Conservation (phyloP, 2,329 filamentous ascomycete genomes). For the Pseudopyricularia cyperi region DNA sequence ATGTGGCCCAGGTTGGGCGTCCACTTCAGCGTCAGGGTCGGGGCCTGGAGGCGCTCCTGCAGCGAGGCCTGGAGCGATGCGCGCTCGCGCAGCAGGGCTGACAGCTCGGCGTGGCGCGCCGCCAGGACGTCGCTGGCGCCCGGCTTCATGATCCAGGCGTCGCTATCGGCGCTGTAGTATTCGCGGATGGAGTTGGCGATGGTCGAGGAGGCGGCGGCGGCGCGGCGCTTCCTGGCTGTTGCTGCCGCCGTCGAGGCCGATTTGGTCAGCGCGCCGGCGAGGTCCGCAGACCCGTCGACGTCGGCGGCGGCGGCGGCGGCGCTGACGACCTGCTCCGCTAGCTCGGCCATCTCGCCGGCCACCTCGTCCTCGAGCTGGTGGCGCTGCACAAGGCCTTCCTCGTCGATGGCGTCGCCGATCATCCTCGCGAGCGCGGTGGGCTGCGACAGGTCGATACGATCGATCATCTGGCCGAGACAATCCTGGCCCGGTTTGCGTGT, state of each 20-base stretch:
- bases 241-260: neutral
- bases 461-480: conserved; percentile 32
- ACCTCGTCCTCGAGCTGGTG: conserved; percentile 66
- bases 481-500: conserved; percentile 3
- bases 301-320: conserved; percentile 13
- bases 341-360: conserved; percentile 53
- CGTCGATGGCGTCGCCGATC: conserved; percentile 75
- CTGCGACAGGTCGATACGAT: conserved; percentile 51
- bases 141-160: conserved; percentile 53
- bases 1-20: conserved; percentile 79
- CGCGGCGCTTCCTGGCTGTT: neutral
- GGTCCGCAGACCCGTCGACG: conserved; percentile 52
- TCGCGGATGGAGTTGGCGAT: conserved; percentile 33
- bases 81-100: conserved; percentile 47
- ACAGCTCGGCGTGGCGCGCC: conserved; percentile 56
- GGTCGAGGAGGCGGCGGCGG: neutral
- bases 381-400: conserved; percentile 73
- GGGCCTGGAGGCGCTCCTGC: conserved; percentile 44
- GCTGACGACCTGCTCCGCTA: conserved; percentile 60
- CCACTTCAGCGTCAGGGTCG: conserved; percentile 69
- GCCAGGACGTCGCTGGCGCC: conserved; percentile 53
- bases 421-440: conserved; percentile 55
- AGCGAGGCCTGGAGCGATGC: conserved; percentile 44
- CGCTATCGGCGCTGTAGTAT: conserved; percentile 45
- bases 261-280: conserved; percentile 41